Conservation (phyloP, 352 stramenopile species). For the Lagenidium sp. region DNA sequence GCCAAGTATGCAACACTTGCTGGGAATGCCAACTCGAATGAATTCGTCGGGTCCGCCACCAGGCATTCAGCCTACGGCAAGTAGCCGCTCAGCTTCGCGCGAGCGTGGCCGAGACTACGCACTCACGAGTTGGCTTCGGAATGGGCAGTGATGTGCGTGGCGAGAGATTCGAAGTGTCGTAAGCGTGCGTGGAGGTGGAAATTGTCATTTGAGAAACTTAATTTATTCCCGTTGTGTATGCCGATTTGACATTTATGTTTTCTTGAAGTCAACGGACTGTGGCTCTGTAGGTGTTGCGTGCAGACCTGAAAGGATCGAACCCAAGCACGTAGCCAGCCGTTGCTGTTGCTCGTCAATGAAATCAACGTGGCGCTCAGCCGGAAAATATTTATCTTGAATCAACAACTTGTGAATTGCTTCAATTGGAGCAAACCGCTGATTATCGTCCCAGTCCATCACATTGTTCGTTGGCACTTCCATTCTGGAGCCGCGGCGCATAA, state of each 20-base stretch:
- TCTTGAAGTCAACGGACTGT: too few relatives aligned
- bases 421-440: conserved; percentile 1
- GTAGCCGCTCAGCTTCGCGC: conserved; percentile 1
- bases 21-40: too few relatives aligned
- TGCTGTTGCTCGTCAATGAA: conserved; percentile 1
- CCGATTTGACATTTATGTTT: conserved; percentile 9
- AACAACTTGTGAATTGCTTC: conserved; percentile 3
- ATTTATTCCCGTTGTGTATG: neutral
- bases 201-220: neutral
- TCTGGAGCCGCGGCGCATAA: neutral
- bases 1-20: conserved; percentile 40
- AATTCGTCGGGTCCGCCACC: too few relatives aligned
- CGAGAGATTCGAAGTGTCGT: too few relatives aligned
- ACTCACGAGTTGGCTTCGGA: conserved; percentile 59
- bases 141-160: conserved; percentile 14
- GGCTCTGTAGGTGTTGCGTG: too few relatives aligned
- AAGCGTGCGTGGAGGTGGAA: neutral
- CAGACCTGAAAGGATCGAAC: too few relatives aligned
- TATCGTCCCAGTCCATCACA: neutral
- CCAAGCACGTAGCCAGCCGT: neutral
- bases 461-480: neutral
- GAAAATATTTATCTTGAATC: conserved; percentile 6
- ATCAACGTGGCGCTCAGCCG: neutral
- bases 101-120: conserved; percentile 40
- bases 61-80: neutral